phyloP scores from a whole-genome alignment of 2,329 filamentous ascomycete genomes.

The Fusarium sp. region DNA sequence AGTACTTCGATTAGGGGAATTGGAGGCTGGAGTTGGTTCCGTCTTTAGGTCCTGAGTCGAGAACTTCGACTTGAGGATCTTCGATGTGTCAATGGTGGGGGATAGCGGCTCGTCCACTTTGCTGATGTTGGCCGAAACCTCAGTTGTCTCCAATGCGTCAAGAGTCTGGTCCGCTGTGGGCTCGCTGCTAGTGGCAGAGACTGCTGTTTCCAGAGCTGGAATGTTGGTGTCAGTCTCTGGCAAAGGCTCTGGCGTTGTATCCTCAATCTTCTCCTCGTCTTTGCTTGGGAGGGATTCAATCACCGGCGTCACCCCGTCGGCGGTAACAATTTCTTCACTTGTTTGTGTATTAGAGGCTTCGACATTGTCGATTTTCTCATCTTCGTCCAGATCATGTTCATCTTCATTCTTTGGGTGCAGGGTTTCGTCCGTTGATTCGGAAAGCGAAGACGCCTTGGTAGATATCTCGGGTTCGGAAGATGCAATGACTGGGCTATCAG shows the following conservation, averaged over 20 bases:
- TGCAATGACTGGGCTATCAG: conserved; percentile 63
- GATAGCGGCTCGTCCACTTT: conserved; percentile 25
- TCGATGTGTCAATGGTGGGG: conserved; percentile 27
- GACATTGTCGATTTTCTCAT: conserved; percentile 20
- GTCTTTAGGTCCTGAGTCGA: conserved; percentile 44
- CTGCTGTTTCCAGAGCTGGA: conserved; percentile 21
- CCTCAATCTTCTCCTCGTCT: conserved; percentile 5
- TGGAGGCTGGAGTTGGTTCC: conserved; percentile 16
- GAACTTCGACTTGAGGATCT: conserved; percentile 40
- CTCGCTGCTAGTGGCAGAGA: conserved; percentile 14
- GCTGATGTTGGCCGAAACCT: conserved; percentile 5
- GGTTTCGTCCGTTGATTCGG: conserved; percentile 71
- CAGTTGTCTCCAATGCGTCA: conserved; percentile 24
- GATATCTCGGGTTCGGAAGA: conserved; percentile 67
- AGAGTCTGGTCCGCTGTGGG: conserved; percentile 30
- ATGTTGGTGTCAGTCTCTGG: conserved; percentile 35
- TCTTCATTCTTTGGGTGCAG: conserved; percentile 51
- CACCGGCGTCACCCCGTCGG: background rate
- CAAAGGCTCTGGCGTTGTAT: conserved; percentile 19
- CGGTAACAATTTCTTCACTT: conserved; percentile 2
- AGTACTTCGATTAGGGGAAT: conserved; percentile 3
- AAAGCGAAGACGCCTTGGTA: conserved; percentile 71
- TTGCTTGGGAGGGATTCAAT: background rate
- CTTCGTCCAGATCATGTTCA: conserved; percentile 22
- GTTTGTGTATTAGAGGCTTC: background rate